Evolutionary conservation across 2,329 filamentous ascomycete genomes (phyloP).

Genomic region (Gremmenia infestans): DNA sequence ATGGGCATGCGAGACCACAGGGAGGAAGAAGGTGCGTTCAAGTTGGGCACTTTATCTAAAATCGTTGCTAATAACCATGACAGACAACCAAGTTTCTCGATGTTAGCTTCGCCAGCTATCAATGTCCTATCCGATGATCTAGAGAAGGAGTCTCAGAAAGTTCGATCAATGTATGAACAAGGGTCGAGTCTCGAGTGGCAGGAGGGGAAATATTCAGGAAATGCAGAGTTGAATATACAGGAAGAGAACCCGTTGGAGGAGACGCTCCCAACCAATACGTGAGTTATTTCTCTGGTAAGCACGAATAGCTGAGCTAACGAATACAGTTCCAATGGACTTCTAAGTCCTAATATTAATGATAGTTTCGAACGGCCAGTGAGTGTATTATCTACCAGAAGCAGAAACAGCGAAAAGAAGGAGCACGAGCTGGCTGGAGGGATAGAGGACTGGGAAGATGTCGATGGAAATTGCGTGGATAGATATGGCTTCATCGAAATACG

Average conservation of each 20-base stretch:
- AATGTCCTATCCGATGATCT: constrained; percentile 27
- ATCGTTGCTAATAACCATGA: constrained; percentile 11
- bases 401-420: constrained; percentile 23
- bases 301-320: constrained; percentile 13
- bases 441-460: constrained; percentile 63
- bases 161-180: constrained; percentile 33
- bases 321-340: constrained; percentile 15
- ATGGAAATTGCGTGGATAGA: constrained; percentile 57
- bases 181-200: constrained; percentile 23
- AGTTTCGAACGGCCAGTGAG: constrained; percentile 20
- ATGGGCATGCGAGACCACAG: constrained; percentile 21
- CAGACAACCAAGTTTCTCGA: constrained; percentile 28
- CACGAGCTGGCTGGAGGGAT: constrained; percentile 53
- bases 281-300: neutral
- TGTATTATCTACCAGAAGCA: constrained; percentile 18
- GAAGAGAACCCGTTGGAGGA: constrained; percentile 6
- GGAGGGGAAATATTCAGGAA: constrained; percentile 16
- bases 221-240: constrained; percentile 4
- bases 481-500: constrained; percentile 60
- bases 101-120: constrained; percentile 22
- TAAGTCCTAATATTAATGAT: constrained; percentile 13
- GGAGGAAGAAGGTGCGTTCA: constrained; percentile 22
- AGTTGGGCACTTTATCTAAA: neutral
- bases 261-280: constrained; percentile 7
- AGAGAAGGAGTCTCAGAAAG: constrained; percentile 32